Conservation (phyloP, 2,329 filamentous ascomycete genomes). For the Emydomyces testavorans region DNA sequence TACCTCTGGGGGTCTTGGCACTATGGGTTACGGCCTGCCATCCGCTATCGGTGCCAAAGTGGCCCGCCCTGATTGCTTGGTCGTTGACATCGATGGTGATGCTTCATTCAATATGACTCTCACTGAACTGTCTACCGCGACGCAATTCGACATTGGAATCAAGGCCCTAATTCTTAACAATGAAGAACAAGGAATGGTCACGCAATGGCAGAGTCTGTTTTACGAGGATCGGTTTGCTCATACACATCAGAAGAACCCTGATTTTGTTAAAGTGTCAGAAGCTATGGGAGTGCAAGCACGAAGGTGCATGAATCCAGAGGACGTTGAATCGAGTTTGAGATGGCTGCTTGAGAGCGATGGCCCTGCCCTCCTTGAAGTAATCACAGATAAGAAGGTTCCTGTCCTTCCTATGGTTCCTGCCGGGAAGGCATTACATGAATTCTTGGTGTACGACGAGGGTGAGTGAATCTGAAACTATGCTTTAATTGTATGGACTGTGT, state of each 20-base stretch:
- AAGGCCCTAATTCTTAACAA: slow-evolving; percentile 95
- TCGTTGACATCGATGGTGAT: slow-evolving; percentile 93
- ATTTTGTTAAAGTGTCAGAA: slow-evolving; percentile 86
- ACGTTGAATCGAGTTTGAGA: slow-evolving; percentile 64
- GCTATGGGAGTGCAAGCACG: slow-evolving; percentile 77
- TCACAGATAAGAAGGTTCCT: slow-evolving; percentile 67
- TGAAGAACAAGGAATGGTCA: slow-evolving; percentile 97
- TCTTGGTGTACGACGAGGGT: slow-evolving; percentile 76
- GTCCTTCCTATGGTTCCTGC: slow-evolving; percentile 96
- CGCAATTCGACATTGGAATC: slow-evolving; percentile 91
- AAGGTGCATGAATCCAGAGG: slow-evolving; percentile 59
- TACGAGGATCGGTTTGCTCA: slow-evolving; percentile 88
- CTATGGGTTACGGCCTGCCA: slow-evolving; percentile 92
- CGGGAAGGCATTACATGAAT: slow-evolving; percentile 80
- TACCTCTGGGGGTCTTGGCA: slow-evolving; percentile 87
- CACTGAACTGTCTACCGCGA: slow-evolving; percentile 83
- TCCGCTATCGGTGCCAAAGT: slow-evolving; percentile 95
- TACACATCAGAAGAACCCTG: slow-evolving; percentile 89
- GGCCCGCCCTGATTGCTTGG: slow-evolving; percentile 64
- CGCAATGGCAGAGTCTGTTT: slow-evolving; percentile 96
- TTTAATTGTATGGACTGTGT: background rate
- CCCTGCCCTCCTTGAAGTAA: slow-evolving; percentile 83
- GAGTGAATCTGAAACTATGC: slow-evolving; percentile 26
- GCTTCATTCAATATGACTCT: slow-evolving; percentile 99
- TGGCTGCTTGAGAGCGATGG: slow-evolving; percentile 86